These are phyloP conservation scores for Capsella rubella DNA, from an alignment of 441 rosid genomes.

Conservation along the genomic window DNA sequence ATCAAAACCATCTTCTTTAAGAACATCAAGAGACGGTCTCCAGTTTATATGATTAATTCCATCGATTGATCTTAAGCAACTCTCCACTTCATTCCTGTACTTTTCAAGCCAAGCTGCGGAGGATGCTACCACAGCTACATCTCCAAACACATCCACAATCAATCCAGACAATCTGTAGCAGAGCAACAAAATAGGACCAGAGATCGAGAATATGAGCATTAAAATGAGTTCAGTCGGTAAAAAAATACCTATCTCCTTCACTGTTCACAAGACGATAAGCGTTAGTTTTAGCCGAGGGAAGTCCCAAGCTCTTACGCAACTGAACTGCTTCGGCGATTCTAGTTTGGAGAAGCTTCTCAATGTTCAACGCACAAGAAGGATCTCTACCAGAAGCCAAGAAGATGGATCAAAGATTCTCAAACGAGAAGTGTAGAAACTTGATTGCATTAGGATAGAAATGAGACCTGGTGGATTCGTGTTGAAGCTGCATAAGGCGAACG, in stretches of 20 bases:
- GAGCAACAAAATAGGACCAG: constrained; percentile 4
- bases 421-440: background rate
- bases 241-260: constrained; percentile 80
- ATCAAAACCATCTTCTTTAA: constrained; percentile 88
- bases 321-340: constrained; percentile 66
- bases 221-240: background rate
- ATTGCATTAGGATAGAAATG: background rate
- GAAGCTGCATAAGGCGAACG: constrained; percentile 92
- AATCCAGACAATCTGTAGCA: constrained; percentile 80
- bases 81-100: constrained; percentile 66
- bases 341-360: constrained; percentile 75
- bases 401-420: background rate
- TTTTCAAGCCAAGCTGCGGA: constrained; percentile 98
- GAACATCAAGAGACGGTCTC: constrained; percentile 85
- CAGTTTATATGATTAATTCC: constrained; percentile 75
- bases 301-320: constrained; percentile 68
- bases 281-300: constrained; percentile 75
- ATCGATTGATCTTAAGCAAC: constrained; percentile 58
- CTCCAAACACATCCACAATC: constrained; percentile 87
- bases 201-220: background rate
- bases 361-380: constrained; percentile 75
- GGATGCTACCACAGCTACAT: constrained; percentile 85
- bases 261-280: constrained; percentile 89
- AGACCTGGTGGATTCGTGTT: constrained; percentile 77
- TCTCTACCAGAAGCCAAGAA: constrained; percentile 53